Percentiles rank a stretch among this genome's conserved stretches.
These are phyloP conservation scores for Apiospora marii DNA, from an alignment of 2,329 filamentous ascomycete genomes.

Conservation along the genomic window DNA sequence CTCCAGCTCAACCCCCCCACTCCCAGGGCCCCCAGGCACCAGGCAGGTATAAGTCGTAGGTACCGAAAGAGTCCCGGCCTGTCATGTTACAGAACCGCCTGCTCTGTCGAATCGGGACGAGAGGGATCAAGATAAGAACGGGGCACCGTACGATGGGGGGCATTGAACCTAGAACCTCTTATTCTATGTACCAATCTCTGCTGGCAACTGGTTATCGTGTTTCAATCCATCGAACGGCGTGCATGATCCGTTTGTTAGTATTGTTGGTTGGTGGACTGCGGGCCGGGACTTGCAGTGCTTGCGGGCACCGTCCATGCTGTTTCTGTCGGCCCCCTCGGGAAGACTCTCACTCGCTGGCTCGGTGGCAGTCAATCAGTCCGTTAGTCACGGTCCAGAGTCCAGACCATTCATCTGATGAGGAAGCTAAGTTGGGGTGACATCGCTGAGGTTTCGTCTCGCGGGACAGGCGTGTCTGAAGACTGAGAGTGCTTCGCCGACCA, in stretches of 20 bases:
- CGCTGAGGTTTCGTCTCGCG: slow-evolving; percentile 9
- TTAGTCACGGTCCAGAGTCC: not conserved
- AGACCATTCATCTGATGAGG: not conserved
- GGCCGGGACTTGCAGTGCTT: slow-evolving; percentile 5
- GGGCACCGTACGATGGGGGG: slow-evolving; percentile 4
- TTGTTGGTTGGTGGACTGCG: not conserved
- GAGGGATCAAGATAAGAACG: not conserved
- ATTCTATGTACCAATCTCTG: not conserved
- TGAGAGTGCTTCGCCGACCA: not conserved
- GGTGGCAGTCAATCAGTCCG: not conserved
- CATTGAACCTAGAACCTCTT: not conserved
- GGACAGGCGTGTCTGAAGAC: slow-evolving; percentile 13
- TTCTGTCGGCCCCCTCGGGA: not conserved
- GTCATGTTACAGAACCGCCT: not conserved
- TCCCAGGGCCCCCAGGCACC: not conserved
- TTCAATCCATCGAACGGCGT: slow-evolving; percentile 14
- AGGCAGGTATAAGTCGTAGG: not conserved
- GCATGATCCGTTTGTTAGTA: not conserved
- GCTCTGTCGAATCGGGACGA: not conserved
- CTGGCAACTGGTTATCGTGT: not conserved
- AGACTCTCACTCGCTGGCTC: not conserved
- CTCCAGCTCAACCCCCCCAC: too few species aligned
- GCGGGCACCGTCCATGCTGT: not conserved
- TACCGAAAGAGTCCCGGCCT: not conserved
- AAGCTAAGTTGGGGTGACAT: not conserved